A percentile compares a stretch with the other conserved stretches of the same genome.
Evolutionary conservation across 2,329 filamentous ascomycete species (phyloP).

Genomic region (Aspergillus sp.): DNA sequence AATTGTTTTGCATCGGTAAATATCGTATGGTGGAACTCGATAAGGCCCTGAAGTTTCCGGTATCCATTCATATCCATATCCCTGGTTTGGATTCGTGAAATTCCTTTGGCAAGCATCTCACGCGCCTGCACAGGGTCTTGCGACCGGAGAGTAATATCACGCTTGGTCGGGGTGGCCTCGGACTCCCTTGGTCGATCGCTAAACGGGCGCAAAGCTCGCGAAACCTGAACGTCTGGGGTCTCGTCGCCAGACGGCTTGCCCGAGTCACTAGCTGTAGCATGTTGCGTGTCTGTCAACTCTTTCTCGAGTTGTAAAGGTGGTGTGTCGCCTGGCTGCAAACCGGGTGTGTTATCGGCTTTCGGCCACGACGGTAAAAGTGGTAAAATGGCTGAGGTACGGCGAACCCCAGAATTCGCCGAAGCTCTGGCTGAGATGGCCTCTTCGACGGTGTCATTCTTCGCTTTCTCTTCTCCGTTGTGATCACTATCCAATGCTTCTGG

Average conservation of each 20-base stretch:
- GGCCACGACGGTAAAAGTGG: neutral
- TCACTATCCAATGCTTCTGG: neutral
- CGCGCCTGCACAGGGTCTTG: conserved; percentile 38
- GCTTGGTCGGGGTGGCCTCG: conserved; percentile 27
- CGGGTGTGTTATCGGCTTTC: neutral
- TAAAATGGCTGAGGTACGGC: neutral
- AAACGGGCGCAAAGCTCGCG: neutral
- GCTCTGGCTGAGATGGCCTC: neutral
- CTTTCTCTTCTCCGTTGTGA: neutral
- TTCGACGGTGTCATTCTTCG: neutral
- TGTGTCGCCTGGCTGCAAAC: neutral
- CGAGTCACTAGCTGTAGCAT: neutral
- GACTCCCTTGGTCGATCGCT: conserved; percentile 16
- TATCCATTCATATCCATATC: conserved; percentile 44
- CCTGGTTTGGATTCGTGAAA: conserved; percentile 35
- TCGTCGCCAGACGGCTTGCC: neutral
- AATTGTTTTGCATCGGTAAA: conserved; percentile 38
- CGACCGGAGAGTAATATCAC: conserved; percentile 39
- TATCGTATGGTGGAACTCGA: conserved; percentile 38
- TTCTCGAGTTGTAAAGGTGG: neutral
- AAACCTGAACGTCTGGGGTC: neutral
- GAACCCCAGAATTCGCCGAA: neutral
- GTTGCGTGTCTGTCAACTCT: neutral
- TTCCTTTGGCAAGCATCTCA: conserved; percentile 40
- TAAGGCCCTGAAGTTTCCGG: conserved; percentile 42